These are phyloP conservation scores for Antarctomyces pellizariae DNA, from an alignment of 495 filamentous ascomycete species.

Conservation along the genomic window DNA sequence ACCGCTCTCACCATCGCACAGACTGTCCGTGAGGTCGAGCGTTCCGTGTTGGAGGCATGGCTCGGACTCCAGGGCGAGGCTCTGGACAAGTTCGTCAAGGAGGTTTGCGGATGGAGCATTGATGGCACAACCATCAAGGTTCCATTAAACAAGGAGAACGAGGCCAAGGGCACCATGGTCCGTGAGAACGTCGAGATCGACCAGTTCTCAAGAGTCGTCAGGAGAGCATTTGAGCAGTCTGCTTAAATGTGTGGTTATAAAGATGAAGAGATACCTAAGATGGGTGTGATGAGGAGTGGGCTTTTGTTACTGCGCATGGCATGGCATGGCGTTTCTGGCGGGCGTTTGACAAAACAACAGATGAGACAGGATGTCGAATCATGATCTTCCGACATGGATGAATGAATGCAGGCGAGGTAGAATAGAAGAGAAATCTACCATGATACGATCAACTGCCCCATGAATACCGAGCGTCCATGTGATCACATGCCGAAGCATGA, in stretches of 20 bases:
- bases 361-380: too few species aligned
- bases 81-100: conserved; percentile 57
- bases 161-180: conserved; percentile 88
- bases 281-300: not conserved
- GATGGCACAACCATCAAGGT: conserved; percentile 38
- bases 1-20: conserved; percentile 81
- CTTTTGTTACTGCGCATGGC: not conserved
- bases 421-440: too few species aligned
- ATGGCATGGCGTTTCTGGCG: conserved; percentile 5
- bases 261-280: not conserved
- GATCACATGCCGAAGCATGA: too few species aligned
- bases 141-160: conserved; percentile 91
- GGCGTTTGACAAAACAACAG: too few species aligned
- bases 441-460: too few species aligned
- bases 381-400: too few species aligned
- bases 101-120: conserved; percentile 75
- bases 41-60: conserved; percentile 62
- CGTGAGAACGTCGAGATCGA: conserved; percentile 93
- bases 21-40: conserved; percentile 61
- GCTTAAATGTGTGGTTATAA: conserved; percentile 26
- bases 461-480: too few species aligned
- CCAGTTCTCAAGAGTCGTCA: conserved; percentile 59
- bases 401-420: too few species aligned
- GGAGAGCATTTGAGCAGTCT: conserved; percentile 76
- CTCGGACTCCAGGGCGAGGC: conserved; percentile 51